Evolutionary conservation across 768 basidiomycete species (phyloP).

Genomic region (Suillus discolor): DNA sequence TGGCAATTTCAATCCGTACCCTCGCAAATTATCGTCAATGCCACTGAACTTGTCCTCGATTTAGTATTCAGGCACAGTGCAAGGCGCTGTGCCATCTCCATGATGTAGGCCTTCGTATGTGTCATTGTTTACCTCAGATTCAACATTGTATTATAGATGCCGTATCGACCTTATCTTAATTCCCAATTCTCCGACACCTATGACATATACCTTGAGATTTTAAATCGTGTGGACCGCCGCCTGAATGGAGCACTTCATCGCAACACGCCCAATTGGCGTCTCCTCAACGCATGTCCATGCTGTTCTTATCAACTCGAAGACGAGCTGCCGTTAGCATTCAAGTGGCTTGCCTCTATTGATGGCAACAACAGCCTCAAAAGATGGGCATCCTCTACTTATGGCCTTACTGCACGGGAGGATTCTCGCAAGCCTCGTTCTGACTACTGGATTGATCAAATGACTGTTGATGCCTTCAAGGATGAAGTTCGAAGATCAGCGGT

Average conservation of each 20-base stretch:
- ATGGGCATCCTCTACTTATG: background rate
- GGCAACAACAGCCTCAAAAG: background rate
- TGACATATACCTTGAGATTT: conserved; percentile 15
- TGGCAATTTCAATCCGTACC: too few species aligned
- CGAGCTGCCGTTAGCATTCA: background rate
- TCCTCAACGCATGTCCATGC: conserved; percentile 12
- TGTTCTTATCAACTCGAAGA: conserved; percentile 12
- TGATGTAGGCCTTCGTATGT: background rate
- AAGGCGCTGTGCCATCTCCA: too few species aligned
- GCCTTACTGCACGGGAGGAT: background rate
- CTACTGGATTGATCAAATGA: background rate
- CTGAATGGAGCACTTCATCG: conserved; percentile 3
- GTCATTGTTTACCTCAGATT: background rate
- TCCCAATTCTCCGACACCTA: conserved; percentile 8
- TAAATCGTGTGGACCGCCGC: background rate
- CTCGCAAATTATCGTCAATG: too few species aligned
- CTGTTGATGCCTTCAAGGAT: conserved; percentile 5
- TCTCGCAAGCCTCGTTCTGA: background rate
- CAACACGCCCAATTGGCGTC: conserved; percentile 14
- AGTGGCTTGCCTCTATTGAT: conserved; percentile 5
- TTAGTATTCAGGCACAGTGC: too few species aligned
- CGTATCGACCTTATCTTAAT: background rate
- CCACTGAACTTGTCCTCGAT: too few species aligned
- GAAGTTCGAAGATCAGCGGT: background rate
- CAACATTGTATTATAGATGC: conserved; percentile 2